phyloP scores from a whole-genome alignment of 2,329 filamentous ascomycete species.

The Talaromyces sp. region DNA sequence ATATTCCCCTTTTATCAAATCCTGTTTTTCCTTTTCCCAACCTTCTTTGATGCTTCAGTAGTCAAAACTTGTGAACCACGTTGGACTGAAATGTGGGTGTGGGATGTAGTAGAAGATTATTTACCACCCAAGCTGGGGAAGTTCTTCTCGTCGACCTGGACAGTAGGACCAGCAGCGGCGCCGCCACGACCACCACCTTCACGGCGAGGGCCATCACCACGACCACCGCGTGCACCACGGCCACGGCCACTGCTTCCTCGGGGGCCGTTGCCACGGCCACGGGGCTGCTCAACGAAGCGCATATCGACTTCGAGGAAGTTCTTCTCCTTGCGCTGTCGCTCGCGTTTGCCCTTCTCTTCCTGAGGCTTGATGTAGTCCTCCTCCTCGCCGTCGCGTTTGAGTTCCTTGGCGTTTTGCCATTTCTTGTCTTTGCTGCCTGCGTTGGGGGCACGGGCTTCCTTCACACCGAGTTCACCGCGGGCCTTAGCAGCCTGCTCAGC shows the following conservation, averaged over 20 bases:
- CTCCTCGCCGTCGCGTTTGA: constrained; percentile 57
- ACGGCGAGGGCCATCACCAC: constrained; percentile 26
- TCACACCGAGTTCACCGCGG: constrained; percentile 59
- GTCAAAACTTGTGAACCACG: constrained; percentile 1
- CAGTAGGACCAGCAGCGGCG: constrained; percentile 26
- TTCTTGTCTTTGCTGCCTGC: constrained; percentile 93
- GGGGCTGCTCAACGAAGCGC: constrained; percentile 69
- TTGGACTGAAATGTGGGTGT: neutral
- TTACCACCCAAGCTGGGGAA: constrained; percentile 45
- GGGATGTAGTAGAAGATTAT: constrained; percentile 24
- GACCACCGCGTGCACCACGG: constrained; percentile 38
- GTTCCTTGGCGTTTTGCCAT: constrained; percentile 78
- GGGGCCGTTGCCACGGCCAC: constrained; percentile 49
- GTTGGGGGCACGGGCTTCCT: constrained; percentile 83
- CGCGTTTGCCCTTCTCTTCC: constrained; percentile 72
- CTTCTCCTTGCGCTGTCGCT: constrained; percentile 92
- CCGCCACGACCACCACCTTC: constrained; percentile 32
- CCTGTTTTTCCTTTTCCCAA: constrained; percentile 1
- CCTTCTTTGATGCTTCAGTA: constrained; percentile 1
- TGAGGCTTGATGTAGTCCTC: constrained; percentile 70
- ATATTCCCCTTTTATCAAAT: constrained; percentile 4
- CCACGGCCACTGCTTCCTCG: constrained; percentile 49
- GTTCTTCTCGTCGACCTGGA: constrained; percentile 46
- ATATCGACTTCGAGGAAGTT: constrained; percentile 83
- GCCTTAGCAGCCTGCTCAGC: constrained; percentile 75